Percentiles rank a stretch among this genome's conserved stretches.
Evolutionary conservation across 1,284 basidiomycete species (phyloP).

Genomic region (Xerocomus minutiporus): DNA sequence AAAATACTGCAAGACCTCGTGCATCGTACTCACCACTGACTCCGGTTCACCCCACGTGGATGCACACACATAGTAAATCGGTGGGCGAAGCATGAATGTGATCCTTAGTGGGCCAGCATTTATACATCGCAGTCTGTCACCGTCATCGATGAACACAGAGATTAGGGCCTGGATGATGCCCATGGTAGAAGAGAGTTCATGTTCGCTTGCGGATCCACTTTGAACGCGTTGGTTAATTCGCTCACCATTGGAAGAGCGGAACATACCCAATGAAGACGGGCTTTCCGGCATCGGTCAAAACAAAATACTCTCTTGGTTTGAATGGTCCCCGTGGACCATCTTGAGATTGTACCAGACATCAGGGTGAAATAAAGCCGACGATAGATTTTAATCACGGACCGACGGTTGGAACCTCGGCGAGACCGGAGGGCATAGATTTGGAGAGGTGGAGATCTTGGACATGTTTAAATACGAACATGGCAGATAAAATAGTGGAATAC

Average conservation of each 20-base stretch:
- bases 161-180: slow-evolving; percentile 95
- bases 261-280: slow-evolving; percentile 81
- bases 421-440: slow-evolving; percentile 13
- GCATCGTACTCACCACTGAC: slow-evolving; percentile 69
- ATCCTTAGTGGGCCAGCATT: slow-evolving; percentile 75
- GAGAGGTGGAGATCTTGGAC: slow-evolving; percentile 12
- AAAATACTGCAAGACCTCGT: slow-evolving; percentile 2
- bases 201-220: slow-evolving; percentile 50
- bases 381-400: slow-evolving; percentile 8
- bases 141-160: slow-evolving; percentile 83
- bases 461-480: neutral
- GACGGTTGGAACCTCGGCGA: slow-evolving; percentile 12
- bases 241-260: no score
- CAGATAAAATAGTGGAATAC: slow-evolving; percentile 15
- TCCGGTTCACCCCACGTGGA: slow-evolving; percentile 93
- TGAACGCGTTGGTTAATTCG: neutral
- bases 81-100: slow-evolving; percentile 79
- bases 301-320: slow-evolving; percentile 78
- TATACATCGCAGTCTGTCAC: slow-evolving; percentile 78
- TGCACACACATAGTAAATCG: slow-evolving; percentile 87
- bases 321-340: slow-evolving; percentile 33
- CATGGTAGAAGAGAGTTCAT: slow-evolving; percentile 73
- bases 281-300: slow-evolving; percentile 93
- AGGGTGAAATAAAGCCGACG: slow-evolving; percentile 2
- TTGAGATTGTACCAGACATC: slow-evolving; percentile 19